Percentiles rank a stretch among this genome's conserved stretches.
phyloP scores from a whole-genome alignment of 2,329 filamentous ascomycete species.

The Podosphaera leucotricha region DNA sequence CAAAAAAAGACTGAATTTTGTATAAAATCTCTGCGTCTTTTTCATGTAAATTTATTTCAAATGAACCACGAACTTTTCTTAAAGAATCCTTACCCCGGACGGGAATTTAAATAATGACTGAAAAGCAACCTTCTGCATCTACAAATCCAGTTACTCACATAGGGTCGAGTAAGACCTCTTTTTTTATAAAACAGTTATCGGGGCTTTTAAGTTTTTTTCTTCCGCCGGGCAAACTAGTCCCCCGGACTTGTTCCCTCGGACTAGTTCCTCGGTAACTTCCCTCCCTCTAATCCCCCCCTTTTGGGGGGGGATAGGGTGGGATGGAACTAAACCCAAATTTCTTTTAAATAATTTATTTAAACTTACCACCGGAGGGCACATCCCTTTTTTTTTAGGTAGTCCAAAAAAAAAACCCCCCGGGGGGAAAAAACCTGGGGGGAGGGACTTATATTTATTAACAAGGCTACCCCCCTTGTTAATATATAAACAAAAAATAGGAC shows the following conservation, averaged over 20 bases:
- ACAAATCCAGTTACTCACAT: not conserved
- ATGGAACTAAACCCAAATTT: not conserved
- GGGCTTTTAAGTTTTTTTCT: too few relatives aligned
- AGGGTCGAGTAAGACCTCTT: not conserved
- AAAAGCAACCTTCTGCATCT: not conserved
- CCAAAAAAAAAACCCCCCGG: too few relatives aligned
- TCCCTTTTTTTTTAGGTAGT: too few relatives aligned
- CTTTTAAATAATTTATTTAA: not conserved
- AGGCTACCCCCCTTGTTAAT: not conserved
- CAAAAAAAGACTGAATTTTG: constrained; percentile 1
- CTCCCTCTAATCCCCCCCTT: too few relatives aligned
- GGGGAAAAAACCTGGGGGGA: too few relatives aligned
- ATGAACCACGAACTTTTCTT: not conserved
- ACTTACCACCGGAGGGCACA: not conserved
- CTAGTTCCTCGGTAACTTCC: too few relatives aligned
- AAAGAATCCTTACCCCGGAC: not conserved
- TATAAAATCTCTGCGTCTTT: constrained; percentile 1
- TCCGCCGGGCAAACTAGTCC: too few relatives aligned
- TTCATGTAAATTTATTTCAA: constrained; percentile 1
- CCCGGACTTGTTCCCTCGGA: too few relatives aligned
- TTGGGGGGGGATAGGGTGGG: not conserved
- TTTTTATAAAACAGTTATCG: too few relatives aligned
- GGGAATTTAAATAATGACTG: not conserved
- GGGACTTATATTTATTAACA: too few relatives aligned
- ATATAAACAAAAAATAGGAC: not conserved